Percentiles rank a stretch among this genome's conserved stretches.
phyloP scores from a whole-genome alignment of 2,329 filamentous ascomycete species.

The Fusarium drepaniforme region DNA sequence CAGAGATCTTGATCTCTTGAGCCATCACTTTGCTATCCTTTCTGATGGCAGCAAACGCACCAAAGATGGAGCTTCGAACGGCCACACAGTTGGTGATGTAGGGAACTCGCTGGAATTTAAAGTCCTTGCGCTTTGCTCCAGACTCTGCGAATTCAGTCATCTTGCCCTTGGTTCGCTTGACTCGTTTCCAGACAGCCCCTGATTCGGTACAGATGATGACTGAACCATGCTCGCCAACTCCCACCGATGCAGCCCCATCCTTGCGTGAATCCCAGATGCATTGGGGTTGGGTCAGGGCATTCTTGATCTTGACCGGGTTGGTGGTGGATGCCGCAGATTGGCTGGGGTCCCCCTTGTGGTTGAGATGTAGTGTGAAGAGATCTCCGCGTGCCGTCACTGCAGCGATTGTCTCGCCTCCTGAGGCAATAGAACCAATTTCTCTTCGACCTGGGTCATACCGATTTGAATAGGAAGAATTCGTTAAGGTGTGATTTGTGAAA shows the following conservation, averaged over 20 bases:
- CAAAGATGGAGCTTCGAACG: slow-evolving; percentile 89
- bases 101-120: slow-evolving; percentile 93
- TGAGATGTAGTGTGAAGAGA: slow-evolving; percentile 86
- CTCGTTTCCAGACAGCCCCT: slow-evolving; percentile 91
- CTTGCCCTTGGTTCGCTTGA: slow-evolving; percentile 85
- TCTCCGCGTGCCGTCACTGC: slow-evolving; percentile 88
- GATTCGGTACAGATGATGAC: slow-evolving; percentile 94
- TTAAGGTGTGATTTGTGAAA: slow-evolving; percentile 77
- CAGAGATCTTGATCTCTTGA: slow-evolving; percentile 74
- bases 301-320: slow-evolving; percentile 90
- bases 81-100: slow-evolving; percentile 87
- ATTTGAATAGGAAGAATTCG: slow-evolving; percentile 65
- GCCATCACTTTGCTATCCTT: slow-evolving; percentile 86
- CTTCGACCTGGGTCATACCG: slow-evolving; percentile 73
- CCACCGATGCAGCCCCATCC: slow-evolving; percentile 86
- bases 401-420: slow-evolving; percentile 91
- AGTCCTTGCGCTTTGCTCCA: slow-evolving; percentile 82
- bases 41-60: slow-evolving; percentile 88
- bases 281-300: slow-evolving; percentile 81
- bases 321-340: slow-evolving; percentile 81
- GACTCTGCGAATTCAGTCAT: slow-evolving; percentile 63
- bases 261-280: slow-evolving; percentile 93
- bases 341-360: slow-evolving; percentile 72
- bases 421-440: slow-evolving; percentile 80
- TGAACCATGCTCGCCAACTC: slow-evolving; percentile 91